These are phyloP conservation scores for Auricularia heimuer DNA, from an alignment of 768 basidiomycete species.

Conservation along the genomic window DNA sequence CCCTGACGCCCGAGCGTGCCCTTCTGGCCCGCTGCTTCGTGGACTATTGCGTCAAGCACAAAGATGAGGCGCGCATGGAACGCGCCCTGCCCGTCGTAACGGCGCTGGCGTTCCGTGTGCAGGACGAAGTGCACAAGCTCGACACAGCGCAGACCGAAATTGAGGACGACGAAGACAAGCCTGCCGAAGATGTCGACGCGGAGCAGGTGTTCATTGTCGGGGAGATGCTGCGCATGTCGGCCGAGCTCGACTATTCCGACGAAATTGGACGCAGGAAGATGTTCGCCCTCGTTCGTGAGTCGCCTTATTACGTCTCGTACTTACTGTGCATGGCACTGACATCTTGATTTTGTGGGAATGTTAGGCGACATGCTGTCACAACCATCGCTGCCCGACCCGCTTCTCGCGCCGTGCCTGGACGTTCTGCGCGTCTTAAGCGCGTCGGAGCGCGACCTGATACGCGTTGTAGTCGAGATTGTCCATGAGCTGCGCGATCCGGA, in stretches of 20 bases:
- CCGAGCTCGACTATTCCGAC: constrained; percentile 81
- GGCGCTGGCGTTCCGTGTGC: constrained; percentile 63
- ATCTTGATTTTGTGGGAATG: no score
- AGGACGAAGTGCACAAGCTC: constrained; percentile 59
- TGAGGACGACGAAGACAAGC: constrained; percentile 32
- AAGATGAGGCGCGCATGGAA: constrained; percentile 57
- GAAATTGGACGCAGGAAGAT: constrained; percentile 85
- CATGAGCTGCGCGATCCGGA: constrained; percentile 61
- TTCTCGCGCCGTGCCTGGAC: constrained; percentile 73
- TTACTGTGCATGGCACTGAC: no score
- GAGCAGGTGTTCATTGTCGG: constrained; percentile 61
- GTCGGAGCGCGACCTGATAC: constrained; percentile 76
- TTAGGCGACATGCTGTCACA: constrained; percentile 75
- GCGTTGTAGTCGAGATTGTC: constrained; percentile 80
- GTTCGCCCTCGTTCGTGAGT: constrained; percentile 67
- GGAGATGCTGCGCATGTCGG: constrained; percentile 71
- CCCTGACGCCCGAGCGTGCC: constrained; percentile 61
- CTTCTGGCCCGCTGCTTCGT: constrained; percentile 80
- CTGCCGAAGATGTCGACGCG: constrained; percentile 36
- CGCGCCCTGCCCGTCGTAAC: constrained; percentile 75
- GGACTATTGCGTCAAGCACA: constrained; percentile 55
- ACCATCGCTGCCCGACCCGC: constrained; percentile 52
- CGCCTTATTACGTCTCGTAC: neutral
- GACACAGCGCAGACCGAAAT: constrained; percentile 12
- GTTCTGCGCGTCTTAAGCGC: constrained; percentile 63